Evolutionary conservation across 257 asterid genomes (phyloP).

Genomic region (Gentiana straminea): DNA sequence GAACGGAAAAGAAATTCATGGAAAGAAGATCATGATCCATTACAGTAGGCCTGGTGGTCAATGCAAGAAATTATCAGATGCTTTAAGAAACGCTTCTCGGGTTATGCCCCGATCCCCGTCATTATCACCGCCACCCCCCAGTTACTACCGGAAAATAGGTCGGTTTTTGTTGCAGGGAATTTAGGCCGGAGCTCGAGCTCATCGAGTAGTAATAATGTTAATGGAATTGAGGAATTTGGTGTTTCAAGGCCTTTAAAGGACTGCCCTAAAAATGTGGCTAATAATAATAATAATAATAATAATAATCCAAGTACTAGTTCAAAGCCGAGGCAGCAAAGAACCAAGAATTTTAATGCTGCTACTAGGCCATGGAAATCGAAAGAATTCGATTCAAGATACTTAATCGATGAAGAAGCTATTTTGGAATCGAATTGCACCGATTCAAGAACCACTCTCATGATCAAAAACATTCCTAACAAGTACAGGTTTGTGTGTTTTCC

Average conservation of each 20-base stretch:
- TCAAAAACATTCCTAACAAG: conserved; percentile 97
- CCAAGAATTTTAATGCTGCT: not conserved
- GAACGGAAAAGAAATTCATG: conserved; percentile 45
- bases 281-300: conserved; percentile 16
- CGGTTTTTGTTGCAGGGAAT: conserved; percentile 7
- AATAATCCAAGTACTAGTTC: not conserved
- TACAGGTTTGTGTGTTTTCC: conserved; percentile 46
- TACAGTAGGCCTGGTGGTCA: conserved; percentile 84
- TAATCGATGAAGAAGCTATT: conserved; percentile 54
- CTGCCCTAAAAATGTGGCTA: conserved; percentile 11
- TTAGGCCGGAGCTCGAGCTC: conserved; percentile 38
- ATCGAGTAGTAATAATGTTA: conserved; percentile 20
- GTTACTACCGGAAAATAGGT: not conserved
- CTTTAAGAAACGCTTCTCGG: conserved; percentile 2
- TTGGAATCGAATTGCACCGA: conserved; percentile 53
- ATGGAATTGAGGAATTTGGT: conserved; percentile 1
- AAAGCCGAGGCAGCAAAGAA: conserved; percentile 9
- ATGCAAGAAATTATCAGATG: conserved; percentile 14
- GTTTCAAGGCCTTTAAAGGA: conserved; percentile 9
- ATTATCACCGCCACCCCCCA: conserved; percentile 5
- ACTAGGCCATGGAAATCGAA: conserved; percentile 37
- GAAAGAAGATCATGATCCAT: conserved; percentile 37
- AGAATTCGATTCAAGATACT: conserved; percentile 66
- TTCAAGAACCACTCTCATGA: conserved; percentile 89
- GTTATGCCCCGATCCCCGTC: conserved; percentile 2